A percentile compares a stretch with the other conserved stretches of the same genome.
These are phyloP conservation scores for Basipetospora chlamydospora DNA, from an alignment of 2,329 filamentous ascomycete species.

Conservation along the genomic window DNA sequence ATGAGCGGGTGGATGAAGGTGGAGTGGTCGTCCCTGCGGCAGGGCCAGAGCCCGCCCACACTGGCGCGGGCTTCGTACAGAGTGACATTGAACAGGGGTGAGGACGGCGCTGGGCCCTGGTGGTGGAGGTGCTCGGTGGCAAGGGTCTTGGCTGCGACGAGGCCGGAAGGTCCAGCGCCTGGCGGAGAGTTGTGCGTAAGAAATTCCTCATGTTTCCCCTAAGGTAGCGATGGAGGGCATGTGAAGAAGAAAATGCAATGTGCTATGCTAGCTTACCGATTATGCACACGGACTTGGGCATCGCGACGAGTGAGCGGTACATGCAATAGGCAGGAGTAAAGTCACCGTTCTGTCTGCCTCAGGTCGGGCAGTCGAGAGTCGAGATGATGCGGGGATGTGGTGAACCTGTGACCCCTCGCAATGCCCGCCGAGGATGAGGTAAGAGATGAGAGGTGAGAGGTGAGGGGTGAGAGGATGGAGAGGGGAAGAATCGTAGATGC, in stretches of 20 bases:
- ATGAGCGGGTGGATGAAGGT: constrained; percentile 51
- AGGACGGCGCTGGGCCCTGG: not conserved
- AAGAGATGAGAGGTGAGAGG: not conserved
- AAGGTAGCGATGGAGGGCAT: too few species aligned
- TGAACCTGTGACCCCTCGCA: too few species aligned
- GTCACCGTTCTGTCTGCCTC: too few species aligned
- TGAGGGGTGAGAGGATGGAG: not conserved
- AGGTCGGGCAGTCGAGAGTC: too few species aligned
- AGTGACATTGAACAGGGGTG: constrained; percentile 44
- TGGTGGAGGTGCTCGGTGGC: not conserved
- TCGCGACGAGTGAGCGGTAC: not conserved
- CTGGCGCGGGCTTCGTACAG: constrained; percentile 52
- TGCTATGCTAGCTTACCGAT: not conserved
- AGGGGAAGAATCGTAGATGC: too few species aligned
- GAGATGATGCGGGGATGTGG: too few species aligned
- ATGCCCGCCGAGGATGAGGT: not conserved
- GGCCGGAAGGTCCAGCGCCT: constrained; percentile 3
- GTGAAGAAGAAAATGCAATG: not conserved
- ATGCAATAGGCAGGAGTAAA: too few species aligned
- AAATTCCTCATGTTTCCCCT: too few species aligned
- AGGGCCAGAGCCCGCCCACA: constrained; percentile 69
- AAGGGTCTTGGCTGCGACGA: constrained; percentile 3
- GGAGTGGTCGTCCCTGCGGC: constrained; percentile 27
- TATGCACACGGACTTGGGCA: constrained; percentile 2
- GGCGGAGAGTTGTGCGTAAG: not conserved